phyloP scores from a whole-genome alignment of 2,329 filamentous ascomycete species.

The Cladosporium sp. region DNA sequence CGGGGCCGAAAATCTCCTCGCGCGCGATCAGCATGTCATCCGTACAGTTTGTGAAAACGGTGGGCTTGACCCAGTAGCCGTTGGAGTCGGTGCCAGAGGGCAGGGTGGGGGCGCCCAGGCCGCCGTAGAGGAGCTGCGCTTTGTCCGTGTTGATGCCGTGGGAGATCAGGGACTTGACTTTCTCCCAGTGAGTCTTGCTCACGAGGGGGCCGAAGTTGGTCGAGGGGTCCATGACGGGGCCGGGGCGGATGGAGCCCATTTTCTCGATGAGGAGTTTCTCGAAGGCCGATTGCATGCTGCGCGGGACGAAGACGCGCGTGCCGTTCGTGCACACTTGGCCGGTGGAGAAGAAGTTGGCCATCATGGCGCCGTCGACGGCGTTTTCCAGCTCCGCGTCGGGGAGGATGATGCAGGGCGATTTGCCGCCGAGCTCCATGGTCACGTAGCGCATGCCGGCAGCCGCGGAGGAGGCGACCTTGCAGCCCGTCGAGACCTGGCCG shows the following conservation, averaged over 20 bases:
- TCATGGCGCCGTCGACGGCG: conserved; percentile 87
- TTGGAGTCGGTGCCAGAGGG: conserved; percentile 43
- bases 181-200: conserved; percentile 68
- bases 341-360: conserved; percentile 89
- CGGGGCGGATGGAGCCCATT: conserved; percentile 65
- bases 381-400: conserved; percentile 73
- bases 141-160: conserved; percentile 70
- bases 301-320: conserved; percentile 78
- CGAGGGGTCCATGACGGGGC: conserved; percentile 64
- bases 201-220: conserved; percentile 86
- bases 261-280: conserved; percentile 67
- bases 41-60: conserved; percentile 80
- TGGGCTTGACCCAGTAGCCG: conserved; percentile 83
- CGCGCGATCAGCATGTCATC: conserved; percentile 74
- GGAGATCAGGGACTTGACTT: conserved; percentile 72
- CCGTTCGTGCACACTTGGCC: conserved; percentile 94
- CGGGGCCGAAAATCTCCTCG: conserved; percentile 87
- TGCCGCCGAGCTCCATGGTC: conserved; percentile 88
- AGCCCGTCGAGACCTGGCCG: conserved; percentile 77
- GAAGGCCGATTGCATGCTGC: conserved; percentile 60
- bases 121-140: conserved; percentile 71
- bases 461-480: conserved; percentile 73
- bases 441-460: conserved; percentile 81
- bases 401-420: conserved; percentile 75
- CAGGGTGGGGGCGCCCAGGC: conserved; percentile 53